Evolutionary conservation across 768 basidiomycete species (phyloP).

Genomic region (Paxillus rubicundulus): DNA sequence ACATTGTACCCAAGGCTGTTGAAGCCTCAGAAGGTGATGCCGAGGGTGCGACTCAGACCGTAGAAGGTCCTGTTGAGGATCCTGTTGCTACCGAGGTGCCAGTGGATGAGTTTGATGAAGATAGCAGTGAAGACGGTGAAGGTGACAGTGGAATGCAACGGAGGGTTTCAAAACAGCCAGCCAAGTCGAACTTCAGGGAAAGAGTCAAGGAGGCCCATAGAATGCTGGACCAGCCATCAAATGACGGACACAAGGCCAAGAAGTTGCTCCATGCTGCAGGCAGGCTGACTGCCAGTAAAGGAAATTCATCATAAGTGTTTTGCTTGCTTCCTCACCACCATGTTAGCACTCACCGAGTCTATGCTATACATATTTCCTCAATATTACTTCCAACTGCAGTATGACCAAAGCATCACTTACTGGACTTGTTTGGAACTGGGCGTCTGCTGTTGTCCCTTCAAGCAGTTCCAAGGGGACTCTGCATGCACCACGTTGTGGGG

Average conservation of each 20-base stretch:
- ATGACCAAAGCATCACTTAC: background rate
- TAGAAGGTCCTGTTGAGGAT: background rate
- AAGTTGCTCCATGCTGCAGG: background rate
- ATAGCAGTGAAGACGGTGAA: background rate
- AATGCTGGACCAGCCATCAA: background rate
- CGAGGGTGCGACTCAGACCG: background rate
- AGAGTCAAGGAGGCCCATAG: background rate
- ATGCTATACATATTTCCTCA: constrained; percentile 1
- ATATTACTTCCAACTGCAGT: background rate
- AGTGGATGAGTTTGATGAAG: background rate
- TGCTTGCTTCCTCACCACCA: background rate
- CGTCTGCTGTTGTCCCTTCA: background rate
- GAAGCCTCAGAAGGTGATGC: background rate
- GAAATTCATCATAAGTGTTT: background rate
- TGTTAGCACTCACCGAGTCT: constrained; percentile 5
- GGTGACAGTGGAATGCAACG: background rate
- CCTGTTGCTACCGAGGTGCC: background rate
- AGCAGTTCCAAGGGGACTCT: no score
- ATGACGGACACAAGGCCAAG: background rate
- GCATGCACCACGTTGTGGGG: no score
- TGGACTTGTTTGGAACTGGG: background rate
- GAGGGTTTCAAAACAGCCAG: background rate
- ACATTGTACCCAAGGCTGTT: background rate
- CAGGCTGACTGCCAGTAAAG: background rate
- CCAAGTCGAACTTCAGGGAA: background rate